Percentiles rank a stretch among this genome's conserved stretches.
These are phyloP conservation scores for Starmerella roubikii DNA, from an alignment of 805 yeast genomes.

Conservation along the genomic window DNA sequence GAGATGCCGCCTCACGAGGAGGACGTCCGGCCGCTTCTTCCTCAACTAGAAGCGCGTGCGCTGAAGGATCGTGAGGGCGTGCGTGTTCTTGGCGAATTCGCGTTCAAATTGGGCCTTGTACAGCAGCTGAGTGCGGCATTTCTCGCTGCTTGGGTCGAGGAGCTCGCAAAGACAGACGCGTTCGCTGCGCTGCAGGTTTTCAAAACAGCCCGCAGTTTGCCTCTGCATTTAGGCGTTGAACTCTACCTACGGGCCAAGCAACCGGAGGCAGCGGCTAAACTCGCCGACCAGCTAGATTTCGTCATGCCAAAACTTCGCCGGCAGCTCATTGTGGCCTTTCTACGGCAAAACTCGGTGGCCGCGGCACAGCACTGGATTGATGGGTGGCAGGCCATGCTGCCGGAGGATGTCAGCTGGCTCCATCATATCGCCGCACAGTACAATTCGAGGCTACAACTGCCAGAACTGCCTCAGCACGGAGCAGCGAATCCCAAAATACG, in stretches of 20 bases:
- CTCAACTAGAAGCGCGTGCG: slow-evolving; percentile 7
- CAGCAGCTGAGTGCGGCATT: not conserved
- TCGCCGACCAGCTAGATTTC: not conserved
- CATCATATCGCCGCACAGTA: slow-evolving; percentile 1
- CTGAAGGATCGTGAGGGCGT: not conserved
- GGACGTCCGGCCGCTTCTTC: slow-evolving; percentile 6
- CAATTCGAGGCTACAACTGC: not conserved
- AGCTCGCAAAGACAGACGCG: slow-evolving; percentile 3
- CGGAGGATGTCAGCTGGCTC: slow-evolving; percentile 15
- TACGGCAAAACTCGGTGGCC: not conserved
- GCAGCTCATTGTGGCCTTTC: slow-evolving; percentile 1
- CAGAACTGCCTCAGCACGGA: slow-evolving; percentile 1
- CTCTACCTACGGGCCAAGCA: slow-evolving; percentile 11
- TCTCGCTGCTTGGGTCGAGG: slow-evolving; percentile 1
- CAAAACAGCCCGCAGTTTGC: slow-evolving; percentile 1
- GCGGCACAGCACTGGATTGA: slow-evolving; percentile 10
- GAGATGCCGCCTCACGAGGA: slow-evolving; percentile 2
- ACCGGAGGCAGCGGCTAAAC: slow-evolving; percentile 6
- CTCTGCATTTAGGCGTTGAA: slow-evolving; percentile 1
- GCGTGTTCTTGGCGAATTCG: slow-evolving; percentile 9
- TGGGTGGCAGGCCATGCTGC: slow-evolving; percentile 12
- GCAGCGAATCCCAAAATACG: too few species aligned
- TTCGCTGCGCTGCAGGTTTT: slow-evolving; percentile 12
- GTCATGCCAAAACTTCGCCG: slow-evolving; percentile 4
- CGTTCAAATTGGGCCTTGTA: not conserved